Base-by-base conservation (phyloP, 202 grass and related monocot genomes). In the Elaeis oleifera region DNA sequence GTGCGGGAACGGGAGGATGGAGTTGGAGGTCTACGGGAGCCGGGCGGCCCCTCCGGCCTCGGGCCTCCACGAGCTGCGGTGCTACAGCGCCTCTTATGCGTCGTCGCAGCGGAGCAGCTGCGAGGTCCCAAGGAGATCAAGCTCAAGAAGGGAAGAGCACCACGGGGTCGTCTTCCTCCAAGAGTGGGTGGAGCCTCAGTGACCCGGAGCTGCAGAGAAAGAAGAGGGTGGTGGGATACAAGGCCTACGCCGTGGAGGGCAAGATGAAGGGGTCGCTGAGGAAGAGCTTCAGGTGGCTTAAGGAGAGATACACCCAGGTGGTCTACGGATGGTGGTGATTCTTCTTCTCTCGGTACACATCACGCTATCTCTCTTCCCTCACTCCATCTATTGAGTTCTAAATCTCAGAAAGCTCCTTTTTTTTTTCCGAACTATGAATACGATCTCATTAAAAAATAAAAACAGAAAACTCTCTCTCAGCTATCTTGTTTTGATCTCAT, bases 231-330 rank as follows among this genome's bases (percentile, higher is more conserved):
- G 80, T 74, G 36, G 72, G 65, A 13, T 95, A 95, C 69, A 86
- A 84, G 83, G 87, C 60, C 48, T 95, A 87, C 80, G 86, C 80
- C 65, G 75, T 90, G 31, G 90, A 95, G 68, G 86, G 80, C 3
- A 90, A 80, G 83, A 64, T 95, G 64, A 89, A 86, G 63, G 69
- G 67, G 0, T 90, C 90, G 0, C 24, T 95, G 6, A 71, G 90
- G 15, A 83, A 80, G 74, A 74, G 86, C 83, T 68, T 95, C 26
- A 76, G 59, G 50, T 95, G 90, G 90, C 73, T 95, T 51, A 95
- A 90, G 62, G 75, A 77, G n/a, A 90, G 81, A 77, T 95, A 62
- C 90, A 74, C 81, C 63, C 75, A 83, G 70, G 69, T 71, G 5
- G 74, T 84, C 8, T 67, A 86, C 67, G 80, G 79, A 50, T 77